phyloP scores from a whole-genome alignment of 208 protist species.

The Trypanosomatidae sp. region DNA sequence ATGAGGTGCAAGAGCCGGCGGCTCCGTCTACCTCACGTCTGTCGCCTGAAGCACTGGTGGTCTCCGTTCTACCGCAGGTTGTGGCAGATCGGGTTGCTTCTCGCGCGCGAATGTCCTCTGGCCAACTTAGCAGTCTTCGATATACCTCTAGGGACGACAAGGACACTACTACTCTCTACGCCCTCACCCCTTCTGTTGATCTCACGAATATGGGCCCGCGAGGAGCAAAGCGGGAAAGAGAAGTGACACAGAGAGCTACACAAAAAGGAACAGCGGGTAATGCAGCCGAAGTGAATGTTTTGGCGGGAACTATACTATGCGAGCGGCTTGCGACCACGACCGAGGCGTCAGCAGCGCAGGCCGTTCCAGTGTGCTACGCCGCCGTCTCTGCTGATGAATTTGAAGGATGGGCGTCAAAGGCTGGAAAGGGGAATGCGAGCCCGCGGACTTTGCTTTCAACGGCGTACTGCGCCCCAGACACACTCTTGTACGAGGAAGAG shows the following conservation, averaged over 20 bases:
- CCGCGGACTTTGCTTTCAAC: no score
- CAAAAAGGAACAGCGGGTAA: neutral
- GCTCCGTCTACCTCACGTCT: neutral
- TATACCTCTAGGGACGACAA: neutral
- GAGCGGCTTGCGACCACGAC: neutral
- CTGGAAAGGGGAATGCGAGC: neutral
- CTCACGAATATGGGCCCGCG: neutral
- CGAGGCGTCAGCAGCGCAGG: neutral
- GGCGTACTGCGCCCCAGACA: neutral
- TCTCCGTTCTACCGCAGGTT: conserved; percentile 26
- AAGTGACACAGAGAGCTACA: neutral
- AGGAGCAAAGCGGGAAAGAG: neutral
- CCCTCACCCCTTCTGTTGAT: neutral
- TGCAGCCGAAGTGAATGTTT: neutral
- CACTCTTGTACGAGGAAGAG: conserved; percentile 4
- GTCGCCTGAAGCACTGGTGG: conserved; percentile 5
- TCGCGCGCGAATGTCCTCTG: neutral
- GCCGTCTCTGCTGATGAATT: neutral
- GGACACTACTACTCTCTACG: neutral
- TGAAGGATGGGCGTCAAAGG: neutral
- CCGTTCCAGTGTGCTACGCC: neutral
- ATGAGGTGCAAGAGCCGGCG: neutral
- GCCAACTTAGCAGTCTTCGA: neutral
- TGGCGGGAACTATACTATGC: neutral
- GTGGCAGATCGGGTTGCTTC: conserved; percentile 10